phyloP scores from a whole-genome alignment of 2,329 filamentous ascomycete genomes.

The Decorospora gaudefroyi region DNA sequence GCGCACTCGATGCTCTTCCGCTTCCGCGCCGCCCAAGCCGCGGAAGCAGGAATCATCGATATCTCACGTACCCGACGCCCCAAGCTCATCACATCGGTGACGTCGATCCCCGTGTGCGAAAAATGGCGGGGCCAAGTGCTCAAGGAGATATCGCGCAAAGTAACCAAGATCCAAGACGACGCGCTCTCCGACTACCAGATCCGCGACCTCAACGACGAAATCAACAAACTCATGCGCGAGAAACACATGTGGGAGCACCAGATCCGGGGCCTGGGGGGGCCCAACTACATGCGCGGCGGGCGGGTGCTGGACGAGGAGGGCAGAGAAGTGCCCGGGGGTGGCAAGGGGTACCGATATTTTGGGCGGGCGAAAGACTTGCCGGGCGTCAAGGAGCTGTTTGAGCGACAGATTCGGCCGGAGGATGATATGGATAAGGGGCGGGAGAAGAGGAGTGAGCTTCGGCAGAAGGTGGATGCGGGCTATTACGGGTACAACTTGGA shows the following conservation, averaged over 20 bases:
- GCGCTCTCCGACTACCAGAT: conserved; percentile 96
- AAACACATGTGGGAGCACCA: conserved; percentile 99
- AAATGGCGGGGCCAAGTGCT: conserved; percentile 98
- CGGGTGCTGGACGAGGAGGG: conserved; percentile 61
- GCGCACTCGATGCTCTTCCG: conserved; percentile 99
- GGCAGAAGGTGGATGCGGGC: conserved; percentile 81
- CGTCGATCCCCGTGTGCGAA: conserved; percentile 83
- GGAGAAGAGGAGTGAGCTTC: conserved; percentile 70
- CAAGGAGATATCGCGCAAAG: conserved; percentile 95
- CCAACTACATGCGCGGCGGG: conserved; percentile 87
- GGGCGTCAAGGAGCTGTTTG: conserved; percentile 84
- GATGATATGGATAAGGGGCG: conserved; percentile 63
- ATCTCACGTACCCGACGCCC: conserved; percentile 86
- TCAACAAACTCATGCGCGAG: conserved; percentile 98
- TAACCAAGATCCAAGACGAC: conserved; percentile 90
- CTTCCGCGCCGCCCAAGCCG: conserved; percentile 96
- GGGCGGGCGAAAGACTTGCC: conserved; percentile 87
- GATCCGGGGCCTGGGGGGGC: conserved; percentile 92
- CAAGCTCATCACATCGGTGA: conserved; percentile 85
- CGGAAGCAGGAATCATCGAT: conserved; percentile 94
- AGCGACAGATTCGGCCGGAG: conserved; percentile 41
- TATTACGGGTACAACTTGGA: conserved; percentile 96
- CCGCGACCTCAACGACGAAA: conserved; percentile 96
- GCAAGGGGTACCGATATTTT: conserved; percentile 86
- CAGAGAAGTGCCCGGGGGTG: conserved; percentile 64